Base-by-base conservation (phyloP, 495 filamentous ascomycete genomes). In the Emericellopsis terricola region DNA sequence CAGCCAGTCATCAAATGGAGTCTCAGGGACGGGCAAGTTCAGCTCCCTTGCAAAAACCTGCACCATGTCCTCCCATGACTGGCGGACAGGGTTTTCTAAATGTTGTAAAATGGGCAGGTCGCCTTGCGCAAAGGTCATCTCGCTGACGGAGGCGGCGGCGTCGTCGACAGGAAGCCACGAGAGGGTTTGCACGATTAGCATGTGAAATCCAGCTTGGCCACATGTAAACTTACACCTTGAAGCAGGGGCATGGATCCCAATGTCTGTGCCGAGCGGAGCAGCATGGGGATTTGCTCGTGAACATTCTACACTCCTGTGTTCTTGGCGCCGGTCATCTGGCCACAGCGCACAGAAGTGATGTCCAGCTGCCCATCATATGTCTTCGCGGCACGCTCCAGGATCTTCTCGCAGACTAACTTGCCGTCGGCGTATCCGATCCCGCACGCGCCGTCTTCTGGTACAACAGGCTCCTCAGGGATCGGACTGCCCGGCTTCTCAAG, bases 391-490 rank as follows among this genome's bases (percentile, higher is more conserved):
- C 20, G 16, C 13, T 32, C 29, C 15, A 32, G 29, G 6, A 32
- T 32, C 29, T 32, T 32, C 13, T 32, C 29, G 7, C 29, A 32
- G 15, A 18, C 29, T 14, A 32, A n/a, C 6, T 32, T 32, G 10
- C 16, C 29, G 6, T 32, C 29, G 29, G 29, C 29, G 15, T 32
- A 32, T 17, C 29, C 29, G 7, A 32, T 17, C 8, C 29, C 29
- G 20, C 29, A 32, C 5, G 29, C 29, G 7, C 16, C 29, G 4
- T 19, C 14, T 32, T 75, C 35, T 69, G 73, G 23, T 71, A 65
- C 19, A 55, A 61, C 40, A 63, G 68, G 52, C 55, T 71, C 23
- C 59, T 42, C 31, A 28, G 21, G 20, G 0, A 43, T 23, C 15
- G 40, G 31, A 13, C 24, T 15, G 11, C 17, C 29, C 8, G 47